These are phyloP conservation scores for Calonectria montana DNA, from an alignment of 2,329 filamentous ascomycete genomes.

Conservation along the genomic window DNA sequence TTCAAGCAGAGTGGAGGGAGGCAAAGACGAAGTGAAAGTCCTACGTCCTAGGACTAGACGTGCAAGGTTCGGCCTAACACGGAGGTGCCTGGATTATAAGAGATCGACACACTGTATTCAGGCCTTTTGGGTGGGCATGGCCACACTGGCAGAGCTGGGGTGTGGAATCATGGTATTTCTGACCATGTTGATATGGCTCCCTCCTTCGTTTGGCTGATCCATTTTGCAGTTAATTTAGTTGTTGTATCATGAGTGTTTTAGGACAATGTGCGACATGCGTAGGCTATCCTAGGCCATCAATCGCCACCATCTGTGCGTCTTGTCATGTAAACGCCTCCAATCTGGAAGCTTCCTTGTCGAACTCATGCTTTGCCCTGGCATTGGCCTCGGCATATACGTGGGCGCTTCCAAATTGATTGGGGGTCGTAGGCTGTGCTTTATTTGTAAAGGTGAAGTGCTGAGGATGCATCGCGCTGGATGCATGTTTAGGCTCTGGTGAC, in stretches of 20 bases:
- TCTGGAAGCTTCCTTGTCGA: neutral
- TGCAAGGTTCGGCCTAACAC: constrained; percentile 9
- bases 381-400: neutral
- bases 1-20: constrained; percentile 20
- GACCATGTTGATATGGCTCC: neutral
- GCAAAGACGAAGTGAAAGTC: constrained; percentile 16
- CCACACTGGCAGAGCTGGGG: neutral
- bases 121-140: neutral
- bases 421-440: neutral
- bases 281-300: neutral
- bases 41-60: constrained; percentile 14
- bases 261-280: constrained; percentile 6
- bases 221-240: constrained; percentile 6
- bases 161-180: constrained; percentile 12
- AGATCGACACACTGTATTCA: neutral
- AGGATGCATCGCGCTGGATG: neutral
- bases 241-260: constrained; percentile 24
- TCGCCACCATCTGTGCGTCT: constrained; percentile 8
- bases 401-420: neutral
- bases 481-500: neutral
- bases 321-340: neutral
- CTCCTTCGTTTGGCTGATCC: neutral
- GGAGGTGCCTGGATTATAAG: constrained; percentile 9
- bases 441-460: neutral
- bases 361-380: neutral